phyloP scores from a whole-genome alignment of 768 basidiomycete genomes.

The Naganishia vaughanmartiniae region DNA sequence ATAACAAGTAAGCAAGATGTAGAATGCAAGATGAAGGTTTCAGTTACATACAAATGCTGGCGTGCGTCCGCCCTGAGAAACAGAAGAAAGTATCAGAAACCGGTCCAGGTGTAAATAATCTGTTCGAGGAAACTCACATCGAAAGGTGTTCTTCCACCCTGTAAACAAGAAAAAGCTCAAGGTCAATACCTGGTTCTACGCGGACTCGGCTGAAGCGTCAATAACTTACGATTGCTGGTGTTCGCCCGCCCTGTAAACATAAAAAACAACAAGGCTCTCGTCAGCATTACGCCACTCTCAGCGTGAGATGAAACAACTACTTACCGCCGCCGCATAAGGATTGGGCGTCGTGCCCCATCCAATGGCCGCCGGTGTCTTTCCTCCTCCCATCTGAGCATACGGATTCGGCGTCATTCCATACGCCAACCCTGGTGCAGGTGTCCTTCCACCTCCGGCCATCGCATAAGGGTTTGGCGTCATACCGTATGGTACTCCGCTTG shows the following conservation, averaged over 20 bases:
- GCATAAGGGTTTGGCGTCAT: slow-evolving; percentile 58
- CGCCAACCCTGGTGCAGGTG: slow-evolving; percentile 34
- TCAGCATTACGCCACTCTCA: background rate
- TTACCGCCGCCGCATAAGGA: slow-evolving; percentile 56
- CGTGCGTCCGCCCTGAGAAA: slow-evolving; percentile 20
- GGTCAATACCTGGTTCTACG: background rate
- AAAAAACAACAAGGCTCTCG: background rate
- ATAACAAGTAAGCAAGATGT: background rate
- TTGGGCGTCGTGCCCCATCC: slow-evolving; percentile 50
- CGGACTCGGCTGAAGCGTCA: background rate
- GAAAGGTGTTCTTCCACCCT: slow-evolving; percentile 28
- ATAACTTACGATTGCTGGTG: slow-evolving; percentile 57
- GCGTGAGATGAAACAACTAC: background rate
- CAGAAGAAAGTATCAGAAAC: background rate
- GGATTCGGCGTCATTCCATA: slow-evolving; percentile 56
- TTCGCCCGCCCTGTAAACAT: slow-evolving; percentile 57
- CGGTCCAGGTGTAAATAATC: background rate
- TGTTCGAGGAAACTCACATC: background rate
- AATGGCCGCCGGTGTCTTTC: slow-evolving; percentile 35
- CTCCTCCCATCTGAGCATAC: slow-evolving; percentile 52
- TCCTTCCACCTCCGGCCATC: slow-evolving; percentile 39
- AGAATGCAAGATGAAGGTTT: background rate
- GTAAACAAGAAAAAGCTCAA: background rate
- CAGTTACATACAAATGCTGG: slow-evolving; percentile 20
- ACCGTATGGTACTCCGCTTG: slow-evolving; percentile 39